Evolutionary conservation across 768 basidiomycete genomes (phyloP), one percentile per base, ranked within the genome.

Genomic region (Baorangia bicolor): DNA sequence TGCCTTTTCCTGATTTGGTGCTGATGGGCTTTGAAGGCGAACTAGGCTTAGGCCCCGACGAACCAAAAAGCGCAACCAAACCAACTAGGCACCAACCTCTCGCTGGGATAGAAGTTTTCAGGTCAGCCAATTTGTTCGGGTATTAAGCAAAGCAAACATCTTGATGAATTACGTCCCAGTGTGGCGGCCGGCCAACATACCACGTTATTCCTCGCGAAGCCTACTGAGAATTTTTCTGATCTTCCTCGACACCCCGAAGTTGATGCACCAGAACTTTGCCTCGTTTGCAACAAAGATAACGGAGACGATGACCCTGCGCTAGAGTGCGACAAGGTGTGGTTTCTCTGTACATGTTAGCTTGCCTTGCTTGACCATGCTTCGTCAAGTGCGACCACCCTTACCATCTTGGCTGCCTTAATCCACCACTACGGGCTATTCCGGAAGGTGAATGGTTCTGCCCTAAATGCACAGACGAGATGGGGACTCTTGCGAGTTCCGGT

Each of bases 391-490:
- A 98, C 67, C 78, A 81, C 40, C 91, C 93, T 1, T 96, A 88
- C 70, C 95, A 98, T 70, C 77, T 90, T 14, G 78, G 77, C 13
- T 98, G 95, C 70, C 81, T 95, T 42, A 74, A 77, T 40, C 93
- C 94, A 18, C 92, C 94, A 2, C 73, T 98, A 43, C 69, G 74
- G 16, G 83, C 78, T 5, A 76, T 95, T 18, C 95, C 95, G 0
- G 88, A 90, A 33, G 95, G 91, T 35, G 90, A 94, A 74, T 94
- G 94, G 93, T 93, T 93, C 78, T 96, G 94, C 64, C 85, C 88
- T 0, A 77, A 82, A 53, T 96, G 94, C 66, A 70, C 73, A 11
- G 77, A 77, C 33, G 78, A 81, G 21, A 86, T 86, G 4, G 81
- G 81, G 11, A 82, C 81, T 6, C 80, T 68, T 27, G 59, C 63